Base-by-base conservation (phyloP, 2,329 filamentous ascomycete genomes). In the Trichoderma breve region DNA sequence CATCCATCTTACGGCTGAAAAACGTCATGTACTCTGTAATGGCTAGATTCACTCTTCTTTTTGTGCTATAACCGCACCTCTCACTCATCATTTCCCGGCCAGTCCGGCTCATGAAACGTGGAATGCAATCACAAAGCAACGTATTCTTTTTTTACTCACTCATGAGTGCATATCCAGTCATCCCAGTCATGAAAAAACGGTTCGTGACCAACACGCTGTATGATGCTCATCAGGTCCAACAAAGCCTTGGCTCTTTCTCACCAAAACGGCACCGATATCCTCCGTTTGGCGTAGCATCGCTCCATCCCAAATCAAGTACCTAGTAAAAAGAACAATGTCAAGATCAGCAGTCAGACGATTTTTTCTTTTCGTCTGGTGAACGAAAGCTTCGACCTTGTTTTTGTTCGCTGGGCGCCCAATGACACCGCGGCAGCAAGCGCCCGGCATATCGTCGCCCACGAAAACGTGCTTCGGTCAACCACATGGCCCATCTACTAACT, bases 251-350 rank as follows among this genome's bases (percentile, higher is more conserved):
- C 15, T 55, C 6, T 39, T 39, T 39, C 36, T 39, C 36, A 39
- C 6, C 51, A 34, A 58, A 58, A 58, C 6, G 32, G 51, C 43
- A n/a, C 15, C 12, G 15, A 39, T 34, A 58, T 5, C 24, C 34
- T 30, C 65, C 53, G 53, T 68, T 60, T 60, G 65, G 53, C 32
- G 65, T 68, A 47, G 34, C 65, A 68, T 60, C 34, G 55, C 55
- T 36, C 15, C 14, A 58, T 58, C 55, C 28, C 18, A 58, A n/a
- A 28, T 58, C 55, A 32, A 58, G 14, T 21, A 11, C 34, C 6
- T 18, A 51, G 28, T n/a, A 58, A 21, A n/a, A 60, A n/a, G 28
- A 32, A 55, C 51, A 32, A 36, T 9, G n/a, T 34, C 63, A 32
- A 15, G 47, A 14, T 55, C 51, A 36, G 32, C 51, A 30, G 34